A percentile compares a stretch with the other conserved stretches of the same genome.
Conservation (phyloP, 768 basidiomycete species). For the Psilocybe subaeruginosa region DNA sequence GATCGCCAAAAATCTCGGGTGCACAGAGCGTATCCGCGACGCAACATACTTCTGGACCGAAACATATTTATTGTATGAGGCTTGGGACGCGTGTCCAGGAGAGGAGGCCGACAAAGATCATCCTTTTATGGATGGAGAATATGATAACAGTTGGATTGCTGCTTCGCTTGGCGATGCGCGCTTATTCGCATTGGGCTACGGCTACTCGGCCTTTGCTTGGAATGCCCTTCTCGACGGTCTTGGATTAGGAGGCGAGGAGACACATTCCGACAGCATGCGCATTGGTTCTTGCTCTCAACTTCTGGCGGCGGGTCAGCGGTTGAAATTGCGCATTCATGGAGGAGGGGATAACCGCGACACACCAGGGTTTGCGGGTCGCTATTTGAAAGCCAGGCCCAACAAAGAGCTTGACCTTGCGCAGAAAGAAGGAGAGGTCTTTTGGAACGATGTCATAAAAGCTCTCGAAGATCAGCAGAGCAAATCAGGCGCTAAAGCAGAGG, state of each 20-base stretch:
- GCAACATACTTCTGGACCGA: slow-evolving; percentile 12
- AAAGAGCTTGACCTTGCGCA: background rate
- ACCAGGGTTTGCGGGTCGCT: background rate
- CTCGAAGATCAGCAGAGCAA: slow-evolving; percentile 2
- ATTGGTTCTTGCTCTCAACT: slow-evolving; percentile 8
- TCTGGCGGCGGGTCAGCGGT: slow-evolving; percentile 1
- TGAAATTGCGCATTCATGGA: slow-evolving; percentile 8
- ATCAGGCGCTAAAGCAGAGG: too few relatives aligned
- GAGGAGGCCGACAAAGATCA: background rate
- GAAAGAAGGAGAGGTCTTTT: slow-evolving; percentile 5
- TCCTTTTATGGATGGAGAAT: background rate
- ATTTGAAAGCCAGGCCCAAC: background rate
- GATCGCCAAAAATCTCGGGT: slow-evolving; percentile 1
- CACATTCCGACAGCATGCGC: slow-evolving; percentile 9
- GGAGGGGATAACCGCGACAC: slow-evolving; percentile 1
- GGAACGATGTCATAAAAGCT: slow-evolving; percentile 1
- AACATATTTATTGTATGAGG: background rate
- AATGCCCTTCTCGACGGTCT: slow-evolving; percentile 8
- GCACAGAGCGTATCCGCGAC: background rate
- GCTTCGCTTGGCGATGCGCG: slow-evolving; percentile 1
- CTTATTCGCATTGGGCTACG: slow-evolving; percentile 6
- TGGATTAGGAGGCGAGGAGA: background rate
- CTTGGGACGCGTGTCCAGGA: background rate
- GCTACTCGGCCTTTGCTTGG: slow-evolving; percentile 9
- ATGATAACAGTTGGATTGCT: background rate